phyloP scores from a whole-genome alignment of 139 green algal genomes.

The Chlorella sp. region DNA sequence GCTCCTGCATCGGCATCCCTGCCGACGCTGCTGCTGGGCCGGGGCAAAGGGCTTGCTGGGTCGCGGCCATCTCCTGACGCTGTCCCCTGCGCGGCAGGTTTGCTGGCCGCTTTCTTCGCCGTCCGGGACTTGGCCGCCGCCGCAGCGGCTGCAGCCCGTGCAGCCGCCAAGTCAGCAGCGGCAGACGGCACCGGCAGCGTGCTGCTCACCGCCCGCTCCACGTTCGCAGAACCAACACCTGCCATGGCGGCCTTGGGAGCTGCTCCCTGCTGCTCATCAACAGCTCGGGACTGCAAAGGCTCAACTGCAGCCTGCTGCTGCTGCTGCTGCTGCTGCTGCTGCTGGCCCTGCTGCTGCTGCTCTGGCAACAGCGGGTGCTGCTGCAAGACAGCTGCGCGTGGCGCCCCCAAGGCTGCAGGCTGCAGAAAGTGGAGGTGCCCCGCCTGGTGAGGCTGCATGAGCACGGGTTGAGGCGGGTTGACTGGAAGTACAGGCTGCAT shows the following conservation, averaged over 20 bases:
- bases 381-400: background rate
- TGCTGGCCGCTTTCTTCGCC: background rate
- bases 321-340: conserved; percentile 12
- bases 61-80: background rate
- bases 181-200: background rate
- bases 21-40: background rate
- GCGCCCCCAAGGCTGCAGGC: too few relatives aligned
- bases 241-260: background rate
- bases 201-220: background rate
- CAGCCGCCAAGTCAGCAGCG: background rate
- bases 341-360: background rate
- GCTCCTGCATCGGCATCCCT: too few relatives aligned
- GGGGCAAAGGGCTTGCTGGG: background rate
- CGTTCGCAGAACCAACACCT: background rate
- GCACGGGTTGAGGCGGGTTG: too few relatives aligned
- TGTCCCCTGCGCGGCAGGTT: too few relatives aligned
- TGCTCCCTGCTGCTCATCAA: background rate
- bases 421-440: too few relatives aligned
- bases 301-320: background rate
- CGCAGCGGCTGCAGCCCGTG: background rate
- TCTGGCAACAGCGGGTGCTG: background rate
- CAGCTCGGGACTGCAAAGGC: background rate
- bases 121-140: background rate
- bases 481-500: too few relatives aligned
- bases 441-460: too few relatives aligned